Conservation (phyloP, 2,329 filamentous ascomycete species). For the Pyricularia grisea region DNA sequence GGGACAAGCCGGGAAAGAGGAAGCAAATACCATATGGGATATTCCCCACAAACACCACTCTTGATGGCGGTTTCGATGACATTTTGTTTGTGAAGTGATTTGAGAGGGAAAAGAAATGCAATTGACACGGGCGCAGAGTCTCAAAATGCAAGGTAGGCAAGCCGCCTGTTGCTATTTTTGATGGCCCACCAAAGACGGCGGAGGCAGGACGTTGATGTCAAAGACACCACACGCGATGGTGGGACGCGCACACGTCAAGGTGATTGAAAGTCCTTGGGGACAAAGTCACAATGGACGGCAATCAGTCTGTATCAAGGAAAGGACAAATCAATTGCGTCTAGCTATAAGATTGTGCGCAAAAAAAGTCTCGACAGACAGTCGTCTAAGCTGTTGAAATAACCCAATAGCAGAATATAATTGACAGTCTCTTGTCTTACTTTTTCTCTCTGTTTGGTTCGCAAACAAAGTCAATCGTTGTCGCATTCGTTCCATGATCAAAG, state of each 20-base stretch:
- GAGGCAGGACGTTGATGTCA: not conserved
- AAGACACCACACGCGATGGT: not conserved
- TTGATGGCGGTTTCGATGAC: slow-evolving; percentile 66
- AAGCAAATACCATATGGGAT: slow-evolving; percentile 62
- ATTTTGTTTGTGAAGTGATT: slow-evolving; percentile 30
- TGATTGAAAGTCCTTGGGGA: not conserved
- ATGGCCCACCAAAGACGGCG: not conserved
- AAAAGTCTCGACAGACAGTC: not conserved
- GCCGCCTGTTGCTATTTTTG: not conserved
- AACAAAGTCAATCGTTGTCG: not conserved
- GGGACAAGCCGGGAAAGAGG: not conserved
- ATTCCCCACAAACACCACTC: slow-evolving; percentile 78
- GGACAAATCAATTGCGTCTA: not conserved
- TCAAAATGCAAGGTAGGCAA: not conserved
- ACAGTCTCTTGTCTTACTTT: not conserved
- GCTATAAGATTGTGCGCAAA: not conserved
- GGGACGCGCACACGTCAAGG: not conserved
- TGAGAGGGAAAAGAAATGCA: not conserved
- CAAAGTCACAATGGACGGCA: not conserved
- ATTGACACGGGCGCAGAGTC: not conserved
- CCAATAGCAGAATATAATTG: not conserved
- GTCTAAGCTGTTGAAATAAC: not conserved
- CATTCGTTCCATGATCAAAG: not conserved
- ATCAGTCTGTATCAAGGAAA: not conserved
- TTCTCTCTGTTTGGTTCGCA: not conserved